A percentile compares a stretch with the other conserved stretches of the same genome.
Evolutionary conservation across 257 asterid species (phyloP).

Genomic region (Jaltomata sinuosa): DNA sequence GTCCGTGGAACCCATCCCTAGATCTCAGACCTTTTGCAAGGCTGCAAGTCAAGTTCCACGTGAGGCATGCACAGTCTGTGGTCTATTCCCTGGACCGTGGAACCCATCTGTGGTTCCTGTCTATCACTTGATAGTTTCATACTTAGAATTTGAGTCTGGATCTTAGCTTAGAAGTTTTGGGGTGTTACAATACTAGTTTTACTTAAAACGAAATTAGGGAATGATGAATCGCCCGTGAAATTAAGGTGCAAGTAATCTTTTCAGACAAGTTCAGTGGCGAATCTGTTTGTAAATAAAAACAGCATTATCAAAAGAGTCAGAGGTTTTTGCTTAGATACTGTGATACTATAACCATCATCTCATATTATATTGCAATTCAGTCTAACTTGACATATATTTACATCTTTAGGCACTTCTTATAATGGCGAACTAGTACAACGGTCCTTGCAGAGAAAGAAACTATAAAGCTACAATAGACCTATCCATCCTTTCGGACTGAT

Average conservation of each 20-base stretch:
- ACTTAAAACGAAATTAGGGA: not conserved
- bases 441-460: not conserved
- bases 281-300: not conserved
- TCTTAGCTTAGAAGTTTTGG: no score
- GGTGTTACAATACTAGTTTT: not conserved
- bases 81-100: no score
- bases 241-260: not conserved
- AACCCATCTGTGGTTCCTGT: no score
- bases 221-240: not conserved
- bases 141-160: no score
- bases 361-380: not conserved
- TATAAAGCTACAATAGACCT: not conserved
- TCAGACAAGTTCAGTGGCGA: not conserved
- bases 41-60: no score
- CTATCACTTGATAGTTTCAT: no score
- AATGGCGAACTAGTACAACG: not conserved
- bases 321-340: not conserved
- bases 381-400: not conserved
- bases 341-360: not conserved
- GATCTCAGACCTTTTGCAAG: no score
- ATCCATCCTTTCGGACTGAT: not conserved
- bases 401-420: not conserved
- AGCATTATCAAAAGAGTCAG: not conserved
- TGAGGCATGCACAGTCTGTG: no score
- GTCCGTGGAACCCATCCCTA: no score